Base-by-base conservation (phyloP, 768 basidiomycete species). In the Lactarius deliciosus region DNA sequence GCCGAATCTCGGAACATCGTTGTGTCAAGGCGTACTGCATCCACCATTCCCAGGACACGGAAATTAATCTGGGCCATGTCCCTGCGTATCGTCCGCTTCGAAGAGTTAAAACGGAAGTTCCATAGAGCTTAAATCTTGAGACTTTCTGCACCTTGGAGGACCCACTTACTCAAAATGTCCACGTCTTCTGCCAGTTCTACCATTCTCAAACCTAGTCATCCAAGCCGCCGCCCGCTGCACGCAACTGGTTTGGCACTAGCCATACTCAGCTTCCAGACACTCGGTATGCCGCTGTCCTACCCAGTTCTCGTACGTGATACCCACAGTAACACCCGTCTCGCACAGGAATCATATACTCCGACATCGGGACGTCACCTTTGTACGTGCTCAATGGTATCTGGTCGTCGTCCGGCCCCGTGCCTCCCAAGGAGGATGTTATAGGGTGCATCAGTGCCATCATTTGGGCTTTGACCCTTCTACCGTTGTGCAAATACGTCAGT, bases 351-450 rank as follows among this genome's bases (percentile, higher is more conserved):
- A 79, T 82, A 43, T 81, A 78, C 69, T 77, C 75, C n/a, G 81
- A 82, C 64, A 79, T 79, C 60, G 81, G 87, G 10, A 88, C 87
- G 0, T 86, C 84, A 0, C 86, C 87, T 0, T 74, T 88, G 16
- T 89, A 89, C 73, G 83, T 85, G 4, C 73, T 89, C 38, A 88
- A 87, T 71, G 86, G 86, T 7, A 82, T 89, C 18, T 89, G 85
- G 83, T 79, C 85, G 4, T 47, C 82, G 1, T 64, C 70, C 5
- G 83, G 82, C 0, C 78, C 79, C 15, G 72, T 78, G 0, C 88
- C 87, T 0, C 75, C 81, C 0, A 70, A 77, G 61, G 87, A 89
- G 68, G 87, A 89, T 73, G 75, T 88, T 16, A 83, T 90, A 60
- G 87, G 88, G 0, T 83, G 82, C 6, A 70, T 89, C 58, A 84